Conservation (phyloP, 2,329 filamentous ascomycete genomes). For the Sporothrix humicola region DNA sequence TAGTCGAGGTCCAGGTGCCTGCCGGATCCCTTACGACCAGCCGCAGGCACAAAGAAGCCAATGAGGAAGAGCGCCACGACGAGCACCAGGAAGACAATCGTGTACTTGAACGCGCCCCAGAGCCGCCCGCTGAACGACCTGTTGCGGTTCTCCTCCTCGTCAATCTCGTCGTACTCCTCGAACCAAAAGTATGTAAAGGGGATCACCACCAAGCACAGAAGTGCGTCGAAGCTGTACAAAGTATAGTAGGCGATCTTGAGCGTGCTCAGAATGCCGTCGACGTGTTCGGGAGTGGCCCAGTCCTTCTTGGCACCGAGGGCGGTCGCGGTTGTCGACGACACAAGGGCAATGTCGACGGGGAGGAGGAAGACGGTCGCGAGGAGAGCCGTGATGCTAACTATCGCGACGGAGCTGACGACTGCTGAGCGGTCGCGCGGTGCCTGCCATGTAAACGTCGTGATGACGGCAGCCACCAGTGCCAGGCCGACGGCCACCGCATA, state of each 20-base stretch:
- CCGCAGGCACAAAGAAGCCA: slow-evolving; percentile 90
- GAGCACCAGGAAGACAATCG: slow-evolving; percentile 79
- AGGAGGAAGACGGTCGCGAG: slow-evolving; percentile 91
- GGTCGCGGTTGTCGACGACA: slow-evolving; percentile 82
- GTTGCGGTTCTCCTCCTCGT: slow-evolving; percentile 77
- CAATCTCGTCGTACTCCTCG: slow-evolving; percentile 94
- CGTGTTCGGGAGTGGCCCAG: slow-evolving; percentile 85
- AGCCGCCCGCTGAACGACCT: slow-evolving; percentile 65
- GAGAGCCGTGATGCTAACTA: slow-evolving; percentile 83
- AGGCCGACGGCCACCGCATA: slow-evolving; percentile 83
- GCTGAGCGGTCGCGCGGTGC: slow-evolving; percentile 83
- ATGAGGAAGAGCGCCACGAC: slow-evolving; percentile 84
- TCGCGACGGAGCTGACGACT: slow-evolving; percentile 81
- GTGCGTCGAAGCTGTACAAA: slow-evolving; percentile 87
- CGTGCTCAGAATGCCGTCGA: slow-evolving; percentile 78
- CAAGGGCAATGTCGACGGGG: slow-evolving; percentile 92
- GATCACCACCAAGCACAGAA: slow-evolving; percentile 86
- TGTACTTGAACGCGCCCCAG: slow-evolving; percentile 89
- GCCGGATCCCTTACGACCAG: slow-evolving; percentile 63
- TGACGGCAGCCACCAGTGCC: slow-evolving; percentile 75
- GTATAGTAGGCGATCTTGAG: slow-evolving; percentile 91
- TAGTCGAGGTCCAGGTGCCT: slow-evolving; percentile 84
- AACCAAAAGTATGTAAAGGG: slow-evolving; percentile 99
- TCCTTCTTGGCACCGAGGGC: slow-evolving; percentile 84
- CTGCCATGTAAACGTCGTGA: slow-evolving; percentile 93